Evolutionary conservation across 1,139 yeast genomes (phyloP), one percentile per base, ranked within the genome.

Genomic region (Barnettozyma hawaiiensis): DNA sequence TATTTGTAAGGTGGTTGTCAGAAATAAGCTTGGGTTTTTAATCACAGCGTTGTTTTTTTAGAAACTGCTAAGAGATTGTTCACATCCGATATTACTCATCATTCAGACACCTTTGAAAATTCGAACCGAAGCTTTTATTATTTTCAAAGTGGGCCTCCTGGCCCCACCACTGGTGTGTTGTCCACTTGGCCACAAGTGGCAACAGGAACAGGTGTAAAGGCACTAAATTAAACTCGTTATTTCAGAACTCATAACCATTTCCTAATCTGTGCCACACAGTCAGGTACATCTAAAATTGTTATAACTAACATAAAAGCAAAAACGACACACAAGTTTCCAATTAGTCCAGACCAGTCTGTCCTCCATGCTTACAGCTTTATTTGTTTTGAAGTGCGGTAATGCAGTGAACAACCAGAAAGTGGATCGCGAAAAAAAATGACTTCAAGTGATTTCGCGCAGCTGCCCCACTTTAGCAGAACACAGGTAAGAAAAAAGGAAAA

Each of bases 21-120:
- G 62, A 53, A 56, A 59, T 58, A 55, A 59, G 58, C 62, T 56
- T 53, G 60, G 60, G 47, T 54, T 59, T 57, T 48, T 57, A 59
- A 58, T 58, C 62, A 56, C 50, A 35, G 60, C 48, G 43, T 41
- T 37, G 31, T 51, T 44, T 46, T 48, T 57, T 58, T 54, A 58
- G 62, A 56, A 62, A 59, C 58, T 46, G 49, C 58, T 58, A 55
- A 58, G 62, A 56, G 62, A 59, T 59, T 59, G 62, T 59, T 59
- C 62, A 59, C 62, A 54, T 57, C 59, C 58, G 52, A 47, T 46
- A 50, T 40, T 39, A 52, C 47, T 58, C 62, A 59, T 59, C 62
- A 59, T 52, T 46, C 41, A 43, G 42, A 45, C 43, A 42, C 41
- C 41, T 20, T 37, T 26, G 39, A 32, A 33, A 40, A 43, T 37